A percentile compares a stretch with the other conserved stretches of the same genome.
phyloP scores from a whole-genome alignment of 2,329 filamentous ascomycete species.

The Neoarthrinium moseri region DNA sequence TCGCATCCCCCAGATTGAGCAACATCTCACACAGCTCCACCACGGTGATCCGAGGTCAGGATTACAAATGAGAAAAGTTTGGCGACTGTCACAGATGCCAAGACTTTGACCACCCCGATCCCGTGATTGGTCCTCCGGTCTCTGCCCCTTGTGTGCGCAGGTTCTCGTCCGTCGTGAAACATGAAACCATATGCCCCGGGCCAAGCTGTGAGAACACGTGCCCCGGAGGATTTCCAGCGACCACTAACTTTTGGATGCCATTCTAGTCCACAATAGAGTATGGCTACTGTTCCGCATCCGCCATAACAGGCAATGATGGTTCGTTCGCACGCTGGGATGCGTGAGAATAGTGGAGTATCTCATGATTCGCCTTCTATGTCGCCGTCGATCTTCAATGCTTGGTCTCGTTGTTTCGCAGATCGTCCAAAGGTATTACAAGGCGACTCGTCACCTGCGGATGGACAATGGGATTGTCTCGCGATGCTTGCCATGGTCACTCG shows the following conservation, averaged over 20 bases:
- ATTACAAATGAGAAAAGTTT: not conserved
- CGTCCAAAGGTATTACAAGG: not conserved
- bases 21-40: not conserved
- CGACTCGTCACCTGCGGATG: not conserved
- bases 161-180: conserved; percentile 10
- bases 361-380: not conserved
- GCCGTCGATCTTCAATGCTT: not conserved
- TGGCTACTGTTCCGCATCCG: no score
- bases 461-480: not conserved
- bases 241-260: no score
- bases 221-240: no score
- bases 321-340: no score
- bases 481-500: not conserved
- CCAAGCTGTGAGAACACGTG: no score
- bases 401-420: conserved; percentile 12
- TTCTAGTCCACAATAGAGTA: no score
- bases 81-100: conserved; percentile 2
- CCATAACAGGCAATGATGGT: no score
- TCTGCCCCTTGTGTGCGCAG: not conserved
- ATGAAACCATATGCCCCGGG: conserved; percentile 7
- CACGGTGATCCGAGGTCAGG: not conserved
- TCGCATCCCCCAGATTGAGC: conserved; percentile 3
- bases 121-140: not conserved
- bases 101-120: not conserved
- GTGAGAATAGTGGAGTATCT: conserved; percentile 3